Base-by-base conservation (phyloP, 2,329 filamentous ascomycete species). In the Lasiodiplodia citricola region DNA sequence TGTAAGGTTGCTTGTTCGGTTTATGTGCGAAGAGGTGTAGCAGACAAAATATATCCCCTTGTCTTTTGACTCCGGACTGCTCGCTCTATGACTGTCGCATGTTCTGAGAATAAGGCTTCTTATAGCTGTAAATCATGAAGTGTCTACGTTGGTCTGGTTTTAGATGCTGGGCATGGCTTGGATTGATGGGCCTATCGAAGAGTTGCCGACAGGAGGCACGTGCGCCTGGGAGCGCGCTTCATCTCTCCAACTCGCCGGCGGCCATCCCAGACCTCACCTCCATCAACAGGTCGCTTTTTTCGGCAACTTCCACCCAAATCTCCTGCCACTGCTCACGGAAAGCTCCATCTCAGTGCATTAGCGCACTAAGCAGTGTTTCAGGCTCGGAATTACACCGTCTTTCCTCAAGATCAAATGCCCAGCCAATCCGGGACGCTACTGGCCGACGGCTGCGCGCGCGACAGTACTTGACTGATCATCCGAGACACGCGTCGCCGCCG, bases 381-480 rank as follows among this genome's bases (percentile, higher is more conserved):
- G 28, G 13, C 18, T 41, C 14, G 25, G 55, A 28, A 18, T 3
- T 23, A 11, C 35, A 7, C 41, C 55, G 8, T 41, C 35, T 18
- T n/a, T 8, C 13, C 25, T 4, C 7, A 50, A 7, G 11, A 18
- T 37, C 60, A 52, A 51, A 64, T 64, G 60, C 44, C 6, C 44
- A 23, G n/a, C 44, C 11, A 41, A 41, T 21, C 31, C 60, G 47
- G n/a, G 18, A 64, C 37, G 44, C 60, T 14, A 64, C 18, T 64
- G 28, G 44, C 60, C 60, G 60, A 64, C 60, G 60, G n/a, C 60
- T 64, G 60, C 60, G 60, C 60, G 60, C 60, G 60, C 44, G 60
- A 64, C 47, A 64, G 60, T 47, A 64, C 31, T 47, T 64, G 60
- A 64, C 16, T 23, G 31, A 64, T 13, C 25, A 4, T 38, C 23